Evolutionary conservation across 2,329 filamentous ascomycete species (phyloP), one percentile per base, ranked within the genome.

Genomic region (Diaporthe sp.): DNA sequence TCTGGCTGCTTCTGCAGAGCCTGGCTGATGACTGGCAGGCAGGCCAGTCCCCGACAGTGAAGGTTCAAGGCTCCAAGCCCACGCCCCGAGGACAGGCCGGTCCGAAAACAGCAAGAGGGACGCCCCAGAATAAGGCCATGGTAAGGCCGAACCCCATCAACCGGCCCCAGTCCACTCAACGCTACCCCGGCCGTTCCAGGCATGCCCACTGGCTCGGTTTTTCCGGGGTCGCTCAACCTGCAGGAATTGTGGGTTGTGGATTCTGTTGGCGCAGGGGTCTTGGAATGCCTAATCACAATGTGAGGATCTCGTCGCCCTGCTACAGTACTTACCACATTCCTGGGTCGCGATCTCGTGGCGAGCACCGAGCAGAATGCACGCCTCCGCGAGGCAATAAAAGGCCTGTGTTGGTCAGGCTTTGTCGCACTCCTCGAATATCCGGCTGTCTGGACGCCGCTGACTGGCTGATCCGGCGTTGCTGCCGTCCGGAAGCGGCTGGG

Each of bases 81-180:
- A 68, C 44, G 62, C 62, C 62, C 62, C 62, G 62, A 68, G 46
- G 62, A 68, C 62, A 68, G 28, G 62, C 62, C 62, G 62, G 44
- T 68, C 62, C 62, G 62, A 51, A 68, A 51, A 53, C 12, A 53
- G 44, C 22, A 68, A 68, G 19, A 51, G 42, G 46, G 25, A 51
- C 34, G 62, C 44, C 62, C 62, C 62, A 68, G 62, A 72, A 72
- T 72, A 72, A 72, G 71, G 71, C 71, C 71, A 72, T 62, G 60
- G 58, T 72, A 72, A 72, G 44, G 71, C 71, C 71, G 71, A 72
- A 72, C 71, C 71, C 71, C 57, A 62, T 72, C 31, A 28, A 53
- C 49, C 31, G 57, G 58, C 71, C 31, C 71, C 42, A 51, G 71
- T 68, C 62, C 62, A 49, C 1, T 62, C 57, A 31, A 72, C 46